These are phyloP conservation scores for Apiospora phragmitis DNA, from an alignment of 2,329 filamentous ascomycete genomes.

Conservation along the genomic window DNA sequence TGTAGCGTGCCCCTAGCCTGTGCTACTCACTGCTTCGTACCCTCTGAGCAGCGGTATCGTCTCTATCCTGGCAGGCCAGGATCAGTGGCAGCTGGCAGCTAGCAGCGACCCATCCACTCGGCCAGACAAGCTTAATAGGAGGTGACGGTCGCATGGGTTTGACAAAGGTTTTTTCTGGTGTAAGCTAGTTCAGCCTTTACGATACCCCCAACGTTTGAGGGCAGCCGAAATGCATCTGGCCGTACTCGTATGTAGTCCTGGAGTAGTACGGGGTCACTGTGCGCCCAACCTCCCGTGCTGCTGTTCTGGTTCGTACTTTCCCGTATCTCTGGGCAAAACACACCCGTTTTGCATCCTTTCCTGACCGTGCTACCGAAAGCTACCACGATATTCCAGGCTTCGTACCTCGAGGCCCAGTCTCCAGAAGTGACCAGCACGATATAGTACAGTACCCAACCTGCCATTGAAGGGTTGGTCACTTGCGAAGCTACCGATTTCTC, in stretches of 20 bases:
- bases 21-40: background rate
- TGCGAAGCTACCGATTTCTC: background rate
- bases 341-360: no score
- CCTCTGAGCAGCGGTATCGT: background rate
- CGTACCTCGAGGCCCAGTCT: background rate
- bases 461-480: background rate
- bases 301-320: background rate
- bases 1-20: background rate
- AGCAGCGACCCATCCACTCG: background rate
- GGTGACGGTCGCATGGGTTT: background rate
- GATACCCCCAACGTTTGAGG: background rate
- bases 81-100: background rate
- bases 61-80: background rate
- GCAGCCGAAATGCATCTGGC: background rate
- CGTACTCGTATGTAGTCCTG: background rate
- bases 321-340: no score
- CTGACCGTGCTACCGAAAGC: background rate
- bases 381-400: background rate
- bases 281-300: background rate
- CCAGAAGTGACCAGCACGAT: background rate
- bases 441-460: background rate
- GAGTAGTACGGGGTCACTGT: background rate
- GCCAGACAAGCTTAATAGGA: background rate
- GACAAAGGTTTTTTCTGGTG: no score
- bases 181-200: background rate